These are phyloP conservation scores for Serpula lacrymans DNA, from an alignment of 768 basidiomycete genomes.

Conservation along the genomic window DNA sequence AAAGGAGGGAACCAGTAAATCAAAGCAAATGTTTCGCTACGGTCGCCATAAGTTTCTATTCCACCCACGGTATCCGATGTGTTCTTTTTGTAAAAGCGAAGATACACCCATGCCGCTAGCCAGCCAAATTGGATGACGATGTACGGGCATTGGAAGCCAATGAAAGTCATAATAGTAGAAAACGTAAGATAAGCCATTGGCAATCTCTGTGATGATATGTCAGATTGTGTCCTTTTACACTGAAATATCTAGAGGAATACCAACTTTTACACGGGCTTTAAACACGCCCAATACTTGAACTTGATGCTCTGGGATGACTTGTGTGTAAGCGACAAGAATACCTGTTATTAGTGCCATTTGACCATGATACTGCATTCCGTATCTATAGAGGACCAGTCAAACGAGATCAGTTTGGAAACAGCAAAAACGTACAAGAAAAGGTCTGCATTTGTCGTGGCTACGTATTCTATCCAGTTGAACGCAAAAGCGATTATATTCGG, in stretches of 20 bases:
- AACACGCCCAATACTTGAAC: constrained; percentile 86
- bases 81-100: constrained; percentile 95
- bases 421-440: constrained; percentile 66
- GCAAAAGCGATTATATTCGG: constrained; percentile 88
- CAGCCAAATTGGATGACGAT: constrained; percentile 99
- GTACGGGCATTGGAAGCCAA: constrained; percentile 87
- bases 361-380: constrained; percentile 87
- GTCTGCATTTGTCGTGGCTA: constrained; percentile 65
- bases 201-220: constrained; percentile 54
- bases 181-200: constrained; percentile 94
- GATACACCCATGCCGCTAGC: constrained; percentile 93
- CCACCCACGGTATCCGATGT: constrained; percentile 60
- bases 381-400: constrained; percentile 43
- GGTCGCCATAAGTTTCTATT: constrained; percentile 78
- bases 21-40: constrained; percentile 95
- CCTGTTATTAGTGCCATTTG: constrained; percentile 89
- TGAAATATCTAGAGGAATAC: constrained; percentile 9
- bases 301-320: constrained; percentile 97
- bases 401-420: constrained; percentile 10
- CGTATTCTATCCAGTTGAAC: constrained; percentile 85
- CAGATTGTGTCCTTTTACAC: constrained; percentile 2
- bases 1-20: constrained; percentile 97
- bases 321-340: constrained; percentile 93
- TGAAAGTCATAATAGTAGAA: constrained; percentile 78
- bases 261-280: constrained; percentile 87